A percentile compares a stretch with the other conserved stretches of the same genome.
phyloP scores from a whole-genome alignment of 192 early-diverging fungal species.

The Podila horticola region DNA sequence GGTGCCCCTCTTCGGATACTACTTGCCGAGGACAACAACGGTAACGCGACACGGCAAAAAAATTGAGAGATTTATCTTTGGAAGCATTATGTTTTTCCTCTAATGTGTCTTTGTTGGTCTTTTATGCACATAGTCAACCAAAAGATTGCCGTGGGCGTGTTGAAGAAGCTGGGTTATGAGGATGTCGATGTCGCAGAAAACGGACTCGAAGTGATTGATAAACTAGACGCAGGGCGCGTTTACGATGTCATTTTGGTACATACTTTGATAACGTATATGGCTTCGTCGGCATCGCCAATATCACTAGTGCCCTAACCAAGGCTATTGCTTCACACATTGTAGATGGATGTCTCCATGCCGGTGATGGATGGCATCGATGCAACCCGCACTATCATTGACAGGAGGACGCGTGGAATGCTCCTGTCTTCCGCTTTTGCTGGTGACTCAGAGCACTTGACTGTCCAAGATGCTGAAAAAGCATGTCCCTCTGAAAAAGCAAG shows the following conservation, averaged over 20 bases:
- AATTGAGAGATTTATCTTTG: too few species aligned
- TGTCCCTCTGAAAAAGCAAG: background rate
- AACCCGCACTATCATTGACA: slow-evolving; percentile 49
- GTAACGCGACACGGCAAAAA: too few species aligned
- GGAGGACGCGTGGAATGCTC: slow-evolving; percentile 23
- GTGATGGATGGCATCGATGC: slow-evolving; percentile 61
- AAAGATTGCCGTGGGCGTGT: slow-evolving; percentile 62
- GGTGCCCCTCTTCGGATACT: slow-evolving; percentile 37
- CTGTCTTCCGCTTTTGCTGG: background rate
- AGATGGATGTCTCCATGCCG: slow-evolving; percentile 65
- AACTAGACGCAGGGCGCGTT: slow-evolving; percentile 42
- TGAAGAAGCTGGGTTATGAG: slow-evolving; percentile 60
- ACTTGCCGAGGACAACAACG: slow-evolving; percentile 46
- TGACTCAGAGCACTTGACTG: background rate
- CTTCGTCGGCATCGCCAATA: too few species aligned
- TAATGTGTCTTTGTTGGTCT: background rate
- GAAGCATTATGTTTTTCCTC: background rate
- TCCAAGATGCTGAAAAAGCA: background rate
- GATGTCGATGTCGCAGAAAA: slow-evolving; percentile 60
- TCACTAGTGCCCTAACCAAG: too few species aligned
- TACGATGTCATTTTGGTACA: slow-evolving; percentile 61
- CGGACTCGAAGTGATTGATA: slow-evolving; percentile 59
- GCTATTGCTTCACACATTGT: background rate
- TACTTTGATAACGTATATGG: background rate
- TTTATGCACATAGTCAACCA: slow-evolving; percentile 53